Evolutionary conservation across 352 stramenopile genomes (phyloP), one percentile per base, ranked within the genome.

Genomic region (Peronospora belbahrii): DNA sequence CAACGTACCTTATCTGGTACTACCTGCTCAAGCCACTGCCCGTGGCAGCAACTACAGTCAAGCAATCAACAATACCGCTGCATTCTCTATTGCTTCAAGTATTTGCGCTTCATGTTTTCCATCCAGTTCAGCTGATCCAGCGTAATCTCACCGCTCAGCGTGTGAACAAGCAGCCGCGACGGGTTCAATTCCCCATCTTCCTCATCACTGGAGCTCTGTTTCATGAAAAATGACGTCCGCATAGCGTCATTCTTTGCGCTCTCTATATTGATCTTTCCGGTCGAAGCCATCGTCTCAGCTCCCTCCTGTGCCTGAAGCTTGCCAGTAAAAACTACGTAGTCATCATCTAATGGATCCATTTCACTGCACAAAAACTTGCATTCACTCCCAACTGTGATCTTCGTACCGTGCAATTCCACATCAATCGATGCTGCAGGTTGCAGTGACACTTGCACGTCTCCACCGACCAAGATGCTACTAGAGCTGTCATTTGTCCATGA

Each of bases 161-260:
- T 52, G 37, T 84, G 72, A 24, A 80, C 72, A 42, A 84, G 65
- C 10, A 82, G 56, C 9, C 60, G 48, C 25, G 71, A 54, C 4
- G 33, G 23, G 22, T 52, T 50, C 8, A 32, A 14, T 2, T 50
- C 25, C 6, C 43, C 40, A 4, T 52, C 30, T 20, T 55, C 35
- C 1, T 62, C 49, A 2, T 34, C 47, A 0, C 27, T 28, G 3
- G 48, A 46, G 10, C 46, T 63, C 11, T 70, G 59, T 2, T 60
- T 48, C 34, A 76, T 71, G 42, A 91, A 91, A 54, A 91, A 91
- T 2, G 80, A 91, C n/a, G 80, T 91, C 6, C 65, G 65, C 65
- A 88, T 67, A 0, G 80, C 80, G 1, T 74, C 63, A 14, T 65
- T 59, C 59, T 87, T 91, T 34, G 77, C 77, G 36, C 60, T 74